A percentile compares a stretch with the other conserved stretches of the same genome.
phyloP scores from a whole-genome alignment of 192 early-diverging fungal genomes.

The Coemansia interrupta region DNA sequence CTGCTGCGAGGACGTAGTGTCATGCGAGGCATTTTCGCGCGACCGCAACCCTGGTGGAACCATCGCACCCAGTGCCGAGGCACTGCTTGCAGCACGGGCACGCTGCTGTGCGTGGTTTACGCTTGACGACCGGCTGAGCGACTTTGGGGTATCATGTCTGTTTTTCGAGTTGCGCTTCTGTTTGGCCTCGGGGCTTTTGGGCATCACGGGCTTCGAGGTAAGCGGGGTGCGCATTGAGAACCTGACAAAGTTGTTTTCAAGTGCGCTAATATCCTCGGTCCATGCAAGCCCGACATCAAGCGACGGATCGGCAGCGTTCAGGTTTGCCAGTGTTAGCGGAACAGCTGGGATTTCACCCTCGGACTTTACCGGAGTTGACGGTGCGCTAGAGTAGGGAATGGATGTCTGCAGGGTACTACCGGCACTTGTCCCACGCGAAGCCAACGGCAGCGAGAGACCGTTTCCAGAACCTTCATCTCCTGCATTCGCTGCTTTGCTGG shows the following conservation, averaged over 20 bases:
- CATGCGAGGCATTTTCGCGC: conserved; percentile 6
- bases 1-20: not conserved
- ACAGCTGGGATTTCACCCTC: conserved; percentile 2
- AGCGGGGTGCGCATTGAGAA: conserved; percentile 38
- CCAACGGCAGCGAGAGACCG: not conserved
- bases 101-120: conserved; percentile 9
- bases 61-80: conserved; percentile 22
- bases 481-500: not conserved
- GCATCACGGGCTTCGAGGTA: not conserved
- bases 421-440: conserved; percentile 4
- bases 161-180: not conserved
- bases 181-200: not conserved
- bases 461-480: not conserved
- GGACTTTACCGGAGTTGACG: conserved; percentile 7
- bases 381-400: conserved; percentile 2
- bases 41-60: conserved; percentile 48
- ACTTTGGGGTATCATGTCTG: not conserved
- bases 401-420: not conserved
- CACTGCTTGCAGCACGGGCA: conserved; percentile 31
- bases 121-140: conserved; percentile 14
- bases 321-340: not conserved
- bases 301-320: conserved; percentile 1
- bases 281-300: conserved; percentile 35
- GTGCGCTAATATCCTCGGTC: conserved; percentile 43
- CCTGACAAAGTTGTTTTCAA: conserved; percentile 47